These are phyloP conservation scores for Psidium guajava DNA, from an alignment of 345 rosid species.

Conservation along the genomic window DNA sequence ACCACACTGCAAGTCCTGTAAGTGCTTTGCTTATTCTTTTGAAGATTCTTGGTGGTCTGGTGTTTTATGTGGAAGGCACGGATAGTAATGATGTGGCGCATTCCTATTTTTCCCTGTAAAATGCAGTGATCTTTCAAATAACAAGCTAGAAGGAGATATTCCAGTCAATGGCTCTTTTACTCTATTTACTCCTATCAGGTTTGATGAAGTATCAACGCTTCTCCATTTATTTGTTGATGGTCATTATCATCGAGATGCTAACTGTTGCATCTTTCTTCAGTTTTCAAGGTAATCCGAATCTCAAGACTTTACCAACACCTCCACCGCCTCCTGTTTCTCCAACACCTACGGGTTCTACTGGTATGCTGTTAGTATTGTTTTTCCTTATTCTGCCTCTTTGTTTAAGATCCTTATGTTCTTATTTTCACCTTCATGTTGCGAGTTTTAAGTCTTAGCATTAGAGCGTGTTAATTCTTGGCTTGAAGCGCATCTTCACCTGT, in stretches of 20 bases:
- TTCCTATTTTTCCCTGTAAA: constrained; percentile 1
- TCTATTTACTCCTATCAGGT: constrained; percentile 71
- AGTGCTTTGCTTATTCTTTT: neutral
- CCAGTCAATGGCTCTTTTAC: constrained; percentile 84
- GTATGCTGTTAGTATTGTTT: constrained; percentile 14
- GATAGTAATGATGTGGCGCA: neutral
- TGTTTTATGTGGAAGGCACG: neutral
- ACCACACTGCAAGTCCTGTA: constrained; percentile 14
- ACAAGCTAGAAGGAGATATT: constrained; percentile 45
- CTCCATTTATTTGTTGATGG: neutral
- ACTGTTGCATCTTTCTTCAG: constrained; percentile 29
- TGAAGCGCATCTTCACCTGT: neutral
- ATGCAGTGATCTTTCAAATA: constrained; percentile 82
- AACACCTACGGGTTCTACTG: constrained; percentile 22
- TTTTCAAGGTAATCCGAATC: constrained; percentile 25
- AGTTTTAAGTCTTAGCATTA: neutral
- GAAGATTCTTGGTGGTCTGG: neutral
- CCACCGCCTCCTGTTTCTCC: constrained; percentile 49
- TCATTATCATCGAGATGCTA: neutral
- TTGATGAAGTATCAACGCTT: neutral
- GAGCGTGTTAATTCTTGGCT: neutral
- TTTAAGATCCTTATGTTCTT: neutral
- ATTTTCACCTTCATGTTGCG: neutral
- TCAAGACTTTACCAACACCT: constrained; percentile 16
- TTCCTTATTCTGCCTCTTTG: neutral